Evolutionary conservation across 2,329 filamentous ascomycete genomes (phyloP), one percentile per base, ranked within the genome.

Genomic region (Fusarium pseudograminearum): DNA sequence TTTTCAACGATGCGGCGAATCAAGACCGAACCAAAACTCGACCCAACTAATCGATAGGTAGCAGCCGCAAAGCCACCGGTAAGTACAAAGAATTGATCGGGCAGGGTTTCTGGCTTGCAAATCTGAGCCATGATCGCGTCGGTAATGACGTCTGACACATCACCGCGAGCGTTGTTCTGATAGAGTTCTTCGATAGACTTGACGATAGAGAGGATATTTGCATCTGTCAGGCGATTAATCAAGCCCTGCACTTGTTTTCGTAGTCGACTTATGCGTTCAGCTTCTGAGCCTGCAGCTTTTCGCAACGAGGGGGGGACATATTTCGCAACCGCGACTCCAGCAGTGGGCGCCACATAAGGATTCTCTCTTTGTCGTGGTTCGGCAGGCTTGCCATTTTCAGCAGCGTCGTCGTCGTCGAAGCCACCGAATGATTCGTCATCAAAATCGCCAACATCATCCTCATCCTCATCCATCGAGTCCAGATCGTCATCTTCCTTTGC

Each of bases 201-300:
- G 5, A 98, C 82, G 55, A 98, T 97, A 3, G 93, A 91, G 8
- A 97, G 80, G 67, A 99, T 84, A 73, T 96, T 98, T 38, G 93
- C 90, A 76, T 98, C 95, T 0, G 96, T 98, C 33, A 99, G 85
- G 76, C 95, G 91, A 79, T 99, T 99, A 76, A 99, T 86, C 20
- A 96, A 86, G 76, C 96, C 95, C 77, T 98, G 94, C 0, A 93
- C 85, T 75, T 97, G 93, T 66, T 93, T 89, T 61, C 90, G 89
- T 51, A 99, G 82, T 40, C 91, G 89, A 15, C 84, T 84, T 48
- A 92, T 83, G 42, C 86, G 83, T 77, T 97, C 92, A 2, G 87
- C 85, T 68, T 92, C 90, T 0, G 89, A 87, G 2, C 86, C 84
- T 4, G 87, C 80, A 34, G 86, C 82, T 71, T 86, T 90, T 47